Base-by-base conservation (phyloP, 2,329 filamentous ascomycete species). In the Rhynchosporium agropyri region DNA sequence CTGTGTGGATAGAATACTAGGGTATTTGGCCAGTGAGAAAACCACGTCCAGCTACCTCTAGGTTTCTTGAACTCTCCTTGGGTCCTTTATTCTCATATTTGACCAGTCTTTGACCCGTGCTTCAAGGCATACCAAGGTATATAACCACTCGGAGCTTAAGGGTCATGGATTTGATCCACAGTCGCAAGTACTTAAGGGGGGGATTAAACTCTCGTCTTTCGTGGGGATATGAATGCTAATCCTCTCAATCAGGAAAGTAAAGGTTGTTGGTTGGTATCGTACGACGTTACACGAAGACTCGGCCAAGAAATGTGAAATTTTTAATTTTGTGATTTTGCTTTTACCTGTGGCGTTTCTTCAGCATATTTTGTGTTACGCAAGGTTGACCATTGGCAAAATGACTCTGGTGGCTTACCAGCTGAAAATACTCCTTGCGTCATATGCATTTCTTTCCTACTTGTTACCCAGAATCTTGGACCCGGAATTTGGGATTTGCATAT, bases 261-360 rank as follows among this genome's bases (percentile, higher is more conserved):
- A 40, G 9, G 40, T 43, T 9, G 49, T 26, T 20, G 20, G 20
- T 20, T 20, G 29, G 3, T 28, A 46, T 36, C 9, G 9, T 36
- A 33, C 40, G 50, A 54, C 49, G 58, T 46, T 48, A 53, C 36
- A 53, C 38, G 26, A 43, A 13, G 28, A 36, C 48, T 36, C 48
- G 28, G 28, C 38, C 29, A 26, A 49, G 31, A 13, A 45, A 10
- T 20, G 15, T n/a, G 46, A 10, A 4, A 3, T 60, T 60, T 33
- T 36, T 26, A 4, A 43, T 8, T 36, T 56, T 28, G 12, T 45
- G 40, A 26, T n/a, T 29, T 45, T 40, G 31, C 20, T 38, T 55
- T 55, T 26, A 13, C 29, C n/a, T 29, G 60, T 61, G 60, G 60
- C 60, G 60, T 42, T 43, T 29, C 48, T 29, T 13, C 49, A 20